phyloP scores from a whole-genome alignment of 495 filamentous ascomycete genomes.

The Hyphodiscus hymeniophilus region DNA sequence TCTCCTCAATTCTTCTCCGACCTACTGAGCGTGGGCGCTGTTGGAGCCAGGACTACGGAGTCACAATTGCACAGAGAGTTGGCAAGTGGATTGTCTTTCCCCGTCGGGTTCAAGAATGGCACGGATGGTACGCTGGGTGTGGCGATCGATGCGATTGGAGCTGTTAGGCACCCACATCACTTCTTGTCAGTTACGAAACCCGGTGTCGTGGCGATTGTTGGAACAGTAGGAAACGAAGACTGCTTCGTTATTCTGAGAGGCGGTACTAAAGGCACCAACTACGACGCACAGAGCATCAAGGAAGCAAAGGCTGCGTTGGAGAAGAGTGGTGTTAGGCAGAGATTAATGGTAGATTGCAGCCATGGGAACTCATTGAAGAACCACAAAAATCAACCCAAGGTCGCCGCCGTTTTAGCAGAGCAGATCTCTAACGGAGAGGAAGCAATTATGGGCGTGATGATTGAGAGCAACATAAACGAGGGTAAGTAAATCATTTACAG shows the following conservation, averaged over 20 bases:
- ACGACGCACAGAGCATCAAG: slow-evolving; percentile 73
- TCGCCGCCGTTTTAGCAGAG: slow-evolving; percentile 70
- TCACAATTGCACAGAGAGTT: slow-evolving; percentile 92
- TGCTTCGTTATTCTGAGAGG: slow-evolving; percentile 97
- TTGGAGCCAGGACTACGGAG: slow-evolving; percentile 94
- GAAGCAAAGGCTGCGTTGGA: slow-evolving; percentile 63
- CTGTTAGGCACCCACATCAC: slow-evolving; percentile 88
- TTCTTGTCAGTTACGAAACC: slow-evolving; percentile 98
- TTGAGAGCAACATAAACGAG: slow-evolving; percentile 95
- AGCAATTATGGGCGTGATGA: slow-evolving; percentile 96
- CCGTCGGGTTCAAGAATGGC: slow-evolving; percentile 99
- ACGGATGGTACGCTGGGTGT: slow-evolving; percentile 88
- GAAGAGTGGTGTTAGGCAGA: slow-evolving; percentile 55
- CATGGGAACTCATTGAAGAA: slow-evolving; percentile 95
- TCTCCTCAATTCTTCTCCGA: slow-evolving; percentile 98
- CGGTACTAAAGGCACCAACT: slow-evolving; percentile 91
- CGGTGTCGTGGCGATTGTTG: slow-evolving; percentile 91
- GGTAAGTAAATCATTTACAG: slow-evolving; percentile 38
- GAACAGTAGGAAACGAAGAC: slow-evolving; percentile 93
- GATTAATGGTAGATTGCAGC: slow-evolving; percentile 97
- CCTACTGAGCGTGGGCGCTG: slow-evolving; percentile 80
- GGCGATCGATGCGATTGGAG: slow-evolving; percentile 93
- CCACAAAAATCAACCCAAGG: slow-evolving; percentile 96
- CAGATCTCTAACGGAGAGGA: slow-evolving; percentile 81
- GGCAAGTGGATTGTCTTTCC: slow-evolving; percentile 90